Percentiles rank a stretch among this genome's conserved stretches.
Evolutionary conservation across 1,284 basidiomycete species (phyloP).

Genomic region (Sporisorium sorghi): DNA sequence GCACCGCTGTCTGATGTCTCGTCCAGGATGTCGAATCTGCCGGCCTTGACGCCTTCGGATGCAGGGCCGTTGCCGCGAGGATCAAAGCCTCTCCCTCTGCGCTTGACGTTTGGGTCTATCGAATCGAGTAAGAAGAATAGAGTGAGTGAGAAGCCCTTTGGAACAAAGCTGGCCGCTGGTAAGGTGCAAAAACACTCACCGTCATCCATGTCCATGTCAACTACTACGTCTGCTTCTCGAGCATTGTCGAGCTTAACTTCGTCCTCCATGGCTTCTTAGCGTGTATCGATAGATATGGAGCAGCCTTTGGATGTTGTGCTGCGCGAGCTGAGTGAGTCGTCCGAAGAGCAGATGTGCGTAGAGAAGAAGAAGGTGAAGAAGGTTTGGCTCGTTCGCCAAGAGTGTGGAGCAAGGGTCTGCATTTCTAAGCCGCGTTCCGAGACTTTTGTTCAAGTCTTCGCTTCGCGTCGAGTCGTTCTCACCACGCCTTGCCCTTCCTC

Average conservation of each 20-base stretch:
- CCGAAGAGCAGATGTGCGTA: conserved; percentile 5
- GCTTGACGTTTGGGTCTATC: conserved; percentile 65
- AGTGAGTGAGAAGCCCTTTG: neutral
- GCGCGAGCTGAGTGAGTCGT: neutral
- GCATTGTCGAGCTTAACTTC: conserved; percentile 25
- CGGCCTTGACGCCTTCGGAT: conserved; percentile 52
- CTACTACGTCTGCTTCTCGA: conserved; percentile 16
- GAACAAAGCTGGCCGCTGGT: neutral
- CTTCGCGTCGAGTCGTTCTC: conserved; percentile 15
- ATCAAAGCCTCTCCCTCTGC: conserved; percentile 70
- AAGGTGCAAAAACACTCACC: conserved; percentile 16
- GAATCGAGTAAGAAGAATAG: neutral
- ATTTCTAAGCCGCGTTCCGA: conserved; percentile 34
- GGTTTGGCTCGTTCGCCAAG: conserved; percentile 8
- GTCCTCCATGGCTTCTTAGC: conserved; percentile 17
- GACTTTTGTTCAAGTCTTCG: neutral
- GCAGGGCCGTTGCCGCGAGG: conserved; percentile 57
- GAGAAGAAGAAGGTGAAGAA: neutral
- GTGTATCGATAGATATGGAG: neutral
- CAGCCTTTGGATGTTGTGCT: neutral
- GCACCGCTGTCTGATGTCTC: conserved; percentile 45
- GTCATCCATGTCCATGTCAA: conserved; percentile 58
- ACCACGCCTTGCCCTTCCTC: neutral
- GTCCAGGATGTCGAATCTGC: conserved; percentile 46
- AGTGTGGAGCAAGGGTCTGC: conserved; percentile 35